phyloP scores from a whole-genome alignment of 257 asterid species.

The Fraxinus pennsylvanica region DNA sequence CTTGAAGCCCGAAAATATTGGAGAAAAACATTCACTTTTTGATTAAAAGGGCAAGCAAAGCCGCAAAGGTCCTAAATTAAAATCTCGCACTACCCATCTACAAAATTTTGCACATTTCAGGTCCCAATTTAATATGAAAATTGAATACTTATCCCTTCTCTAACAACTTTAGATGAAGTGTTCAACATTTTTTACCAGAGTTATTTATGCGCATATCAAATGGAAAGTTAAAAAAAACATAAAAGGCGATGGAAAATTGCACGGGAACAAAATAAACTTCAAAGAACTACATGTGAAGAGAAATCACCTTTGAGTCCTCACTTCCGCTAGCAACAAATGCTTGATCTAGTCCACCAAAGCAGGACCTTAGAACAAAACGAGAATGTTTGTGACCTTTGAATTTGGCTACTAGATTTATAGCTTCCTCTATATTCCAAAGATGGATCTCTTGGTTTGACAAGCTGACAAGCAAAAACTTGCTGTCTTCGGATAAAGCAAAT shows the following conservation, averaged over 20 bases:
- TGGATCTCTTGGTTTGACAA: constrained; percentile 75
- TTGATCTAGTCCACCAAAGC: constrained; percentile 86
- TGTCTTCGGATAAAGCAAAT: constrained; percentile 69
- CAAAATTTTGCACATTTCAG: background rate
- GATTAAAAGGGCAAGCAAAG: background rate
- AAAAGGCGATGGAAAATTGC: background rate
- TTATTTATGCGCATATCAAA: background rate
- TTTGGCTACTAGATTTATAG: constrained; percentile 55
- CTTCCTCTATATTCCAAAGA: constrained; percentile 79
- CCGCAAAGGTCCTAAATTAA: background rate
- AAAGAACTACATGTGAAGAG: constrained; percentile 13
- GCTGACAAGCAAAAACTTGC: constrained; percentile 75
- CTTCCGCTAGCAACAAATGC: constrained; percentile 93
- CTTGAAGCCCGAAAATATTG: background rate
- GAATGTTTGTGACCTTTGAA: constrained; percentile 85
- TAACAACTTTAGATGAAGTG: background rate
- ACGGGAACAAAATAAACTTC: background rate
- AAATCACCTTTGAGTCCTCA: constrained; percentile 84
- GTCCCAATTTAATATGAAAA: background rate
- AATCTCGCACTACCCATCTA: background rate
- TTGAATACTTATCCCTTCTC: background rate
- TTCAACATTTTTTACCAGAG: background rate
- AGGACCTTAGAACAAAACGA: constrained; percentile 79
- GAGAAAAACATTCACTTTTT: background rate
- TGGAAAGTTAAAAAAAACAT: background rate